Evolutionary conservation across 495 filamentous ascomycete species (phyloP), one percentile per base, ranked within the genome.

Genomic region (Thozetella sp.): DNA sequence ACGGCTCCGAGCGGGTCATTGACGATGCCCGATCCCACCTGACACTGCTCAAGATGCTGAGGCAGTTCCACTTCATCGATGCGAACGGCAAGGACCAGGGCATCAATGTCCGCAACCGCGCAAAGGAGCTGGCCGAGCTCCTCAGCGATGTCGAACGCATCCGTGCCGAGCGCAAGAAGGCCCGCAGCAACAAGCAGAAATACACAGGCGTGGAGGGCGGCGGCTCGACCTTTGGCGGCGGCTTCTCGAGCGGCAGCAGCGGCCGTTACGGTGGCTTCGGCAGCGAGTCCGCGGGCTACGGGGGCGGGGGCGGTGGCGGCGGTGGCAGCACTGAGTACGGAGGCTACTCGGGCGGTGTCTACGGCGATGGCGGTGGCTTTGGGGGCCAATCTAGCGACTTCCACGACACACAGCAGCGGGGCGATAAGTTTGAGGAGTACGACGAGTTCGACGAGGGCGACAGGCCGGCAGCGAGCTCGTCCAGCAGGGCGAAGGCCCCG

Each of bases 1-100:
- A 99, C 69, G 95, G 95, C 54, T 97, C 95, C 23, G 95, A 99
- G 71, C 86, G 96, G 40, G 95, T 99, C 40, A 93, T 99, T 60
- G 95, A 99, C 77, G 96, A 99, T 75, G 96, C 94, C 48, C 86
- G 96, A 58, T 93, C 92, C 54, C 95, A 99, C 71, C 83, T 98
- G 69, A 94, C 93, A 20, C 86, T 97, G 24, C 81, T 99, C 52
- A 97, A 97, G 72, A 99, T 98, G 96, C 86, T 99, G 40, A 90
- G 95, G 55, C 95, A 99, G 69, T 99, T 99, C 75, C 96, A 99
- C 74, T 98, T 76, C 73, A 98, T 99, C 72, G 95, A 98, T 65
- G 81, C 81, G 69, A 98, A 97, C 70, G 96, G 95, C 60, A 98
- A 98, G 78, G 95, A 99, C 69, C 96, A 98, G 75, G 95, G 95